Base-by-base conservation (phyloP, 1,284 basidiomycete species). In the Xerocomus amazonicus region DNA sequence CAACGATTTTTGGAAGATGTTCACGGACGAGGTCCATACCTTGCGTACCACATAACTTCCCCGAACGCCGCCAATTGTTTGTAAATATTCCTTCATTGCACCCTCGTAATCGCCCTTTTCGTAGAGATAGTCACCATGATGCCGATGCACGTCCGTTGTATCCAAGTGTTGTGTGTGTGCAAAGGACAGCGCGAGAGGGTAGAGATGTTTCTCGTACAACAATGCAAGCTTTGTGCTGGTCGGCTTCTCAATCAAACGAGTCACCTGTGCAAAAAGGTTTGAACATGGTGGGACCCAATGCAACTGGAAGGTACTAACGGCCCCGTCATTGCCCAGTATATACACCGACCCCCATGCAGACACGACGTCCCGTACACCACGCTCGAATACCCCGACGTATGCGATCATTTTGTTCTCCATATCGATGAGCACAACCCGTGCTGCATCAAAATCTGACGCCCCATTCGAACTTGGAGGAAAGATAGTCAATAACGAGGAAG, bases 1-100 rank as follows among this genome's bases (percentile, higher is more conserved):
- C 4, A 38, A 29, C 27, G 9, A 13, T 23, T 23, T 23, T 23
- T 23, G 19, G 19, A 23, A 23, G 19, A 23, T 23, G 19, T 23
- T 23, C 3, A 43, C 6, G 19, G 19, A 26, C 12, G 27, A 35
- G 6, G 7, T n/a, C 42, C 67, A 46, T 56, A 90, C 93, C 79
- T 97, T 97, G 57, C 97, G 84, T 53, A 99, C 95, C 17, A 99
- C 92, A 70, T 97, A 97, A 64, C 93, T 97, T 0, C 95, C 92
- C 58, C 94, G 91, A 0, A 97, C 76, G 49, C 83, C 75, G 0
- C 96, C 93, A 26, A 98, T 87, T 0, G 95, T 98, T 66, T 90
- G 83, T 41, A 96, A 75, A 62, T 90, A 99, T 65, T 97, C 93
- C 33, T 81, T 79, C 87, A 97, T 96, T 1, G 95, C 87, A 6